A percentile compares a stretch with the other conserved stretches of the same genome.
These are phyloP conservation scores for Neurospora tetrasperma DNA, from an alignment of 495 filamentous ascomycete species.

Conservation along the genomic window DNA sequence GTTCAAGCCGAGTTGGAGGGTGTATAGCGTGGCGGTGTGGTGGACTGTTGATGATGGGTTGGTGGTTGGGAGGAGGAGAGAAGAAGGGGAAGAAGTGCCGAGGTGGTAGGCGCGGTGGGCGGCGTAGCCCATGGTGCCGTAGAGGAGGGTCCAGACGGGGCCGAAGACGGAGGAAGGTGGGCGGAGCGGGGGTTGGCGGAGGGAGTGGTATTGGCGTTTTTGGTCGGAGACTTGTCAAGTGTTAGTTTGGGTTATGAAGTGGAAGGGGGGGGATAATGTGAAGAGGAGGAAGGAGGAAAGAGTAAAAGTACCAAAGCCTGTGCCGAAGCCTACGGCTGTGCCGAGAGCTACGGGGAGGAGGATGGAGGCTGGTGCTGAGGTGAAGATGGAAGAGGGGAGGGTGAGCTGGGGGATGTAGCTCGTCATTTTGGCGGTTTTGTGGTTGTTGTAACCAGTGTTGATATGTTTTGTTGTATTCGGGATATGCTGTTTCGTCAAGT, in stretches of 20 bases:
- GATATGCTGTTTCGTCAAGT: background rate
- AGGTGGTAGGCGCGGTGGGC: slow-evolving; percentile 55
- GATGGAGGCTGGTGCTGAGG: slow-evolving; percentile 53
- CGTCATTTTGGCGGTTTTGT: slow-evolving; percentile 40
- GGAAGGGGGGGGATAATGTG: too few relatives aligned
- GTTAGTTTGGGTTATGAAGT: background rate
- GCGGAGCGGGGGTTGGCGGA: slow-evolving; percentile 69
- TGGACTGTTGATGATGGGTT: slow-evolving; percentile 14
- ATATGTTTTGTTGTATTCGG: background rate
- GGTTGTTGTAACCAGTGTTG: background rate
- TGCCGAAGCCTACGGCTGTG: slow-evolving; percentile 50
- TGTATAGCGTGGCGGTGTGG: slow-evolving; percentile 67
- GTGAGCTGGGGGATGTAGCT: slow-evolving; percentile 53
- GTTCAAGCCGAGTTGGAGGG: slow-evolving; percentile 74
- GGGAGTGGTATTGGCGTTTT: slow-evolving; percentile 48
- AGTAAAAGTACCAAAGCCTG: slow-evolving; percentile 37
- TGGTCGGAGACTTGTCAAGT: slow-evolving; percentile 34
- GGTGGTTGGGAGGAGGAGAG: background rate
- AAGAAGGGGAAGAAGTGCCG: slow-evolving; percentile 34
- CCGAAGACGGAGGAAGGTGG: slow-evolving; percentile 76
- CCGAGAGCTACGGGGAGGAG: slow-evolving; percentile 59
- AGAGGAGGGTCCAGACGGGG: slow-evolving; percentile 78
- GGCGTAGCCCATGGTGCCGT: slow-evolving; percentile 82
- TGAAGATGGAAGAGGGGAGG: slow-evolving; percentile 55
- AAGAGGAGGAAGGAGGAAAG: background rate